Base-by-base conservation (phyloP, 116 monocot genomes). In the Cymodocea nodosa region DNA sequence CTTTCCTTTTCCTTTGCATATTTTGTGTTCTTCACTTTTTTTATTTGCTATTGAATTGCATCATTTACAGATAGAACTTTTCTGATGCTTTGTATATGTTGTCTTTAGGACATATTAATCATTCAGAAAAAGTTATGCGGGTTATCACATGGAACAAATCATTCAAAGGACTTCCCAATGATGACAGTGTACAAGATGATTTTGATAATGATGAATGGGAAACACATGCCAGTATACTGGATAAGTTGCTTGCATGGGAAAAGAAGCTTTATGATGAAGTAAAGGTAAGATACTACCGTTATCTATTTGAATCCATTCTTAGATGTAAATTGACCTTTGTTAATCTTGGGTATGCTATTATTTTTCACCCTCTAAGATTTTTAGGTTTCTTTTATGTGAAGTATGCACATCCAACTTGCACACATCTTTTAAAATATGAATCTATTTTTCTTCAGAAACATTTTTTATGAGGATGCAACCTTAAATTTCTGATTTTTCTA, bases 161-260 rank as follows among this genome's bases (percentile, higher is more conserved):
- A 51, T 82, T 82, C 50, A 87, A 82, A 78, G 83, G 82, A 51
- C 56, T 77, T 44, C 71, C 65, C 62, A 80, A 82, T 52, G 80
- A 83, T 68, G 85, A 65, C 22, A 65, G 82, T 73, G 83, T 67
- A 35, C 81, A 75, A 48, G 91, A 90, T 73, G 87, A 82, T 66
- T 90, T 85, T 76, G 83, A 85, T 63, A 80, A 73, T 64, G 91
- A 91, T 73, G 85, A 85, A 66, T 82, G 65, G 74, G 97, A 97
- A 73, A 97, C 97, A 24, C 91, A 79, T 78, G 97, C 97, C 3
- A 97, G 91, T 56, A 78, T 97, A 18, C 68, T 97, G 75, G 97
- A 97, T 71, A 97, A 91, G 68, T 80, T 97, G 70, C 79, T 97
- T 50, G 97, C 97, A 37, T 97, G 97, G 97, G 97, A 97, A 69